Base-by-base conservation (phyloP, 495 filamentous ascomycete species). In the Lasiosphaeria miniovina region DNA sequence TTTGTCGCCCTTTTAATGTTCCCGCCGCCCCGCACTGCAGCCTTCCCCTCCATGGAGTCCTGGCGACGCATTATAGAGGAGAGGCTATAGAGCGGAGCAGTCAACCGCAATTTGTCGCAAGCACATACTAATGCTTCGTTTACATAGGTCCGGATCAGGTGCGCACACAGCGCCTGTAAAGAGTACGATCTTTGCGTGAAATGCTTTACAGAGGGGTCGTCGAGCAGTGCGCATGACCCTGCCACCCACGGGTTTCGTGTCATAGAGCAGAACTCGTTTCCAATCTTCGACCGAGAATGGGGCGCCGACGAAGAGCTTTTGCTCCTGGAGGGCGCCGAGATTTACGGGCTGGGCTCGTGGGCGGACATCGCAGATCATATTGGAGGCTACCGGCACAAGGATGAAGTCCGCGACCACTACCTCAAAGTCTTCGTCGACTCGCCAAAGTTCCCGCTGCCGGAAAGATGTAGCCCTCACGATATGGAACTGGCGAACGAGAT, bases 321-420 rank as follows among this genome's bases (percentile, higher is more conserved):
- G 8, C 77, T 99, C 45, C 76, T 99, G 31, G 95, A 99, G 74
- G 94, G 94, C 14, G 90, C 91, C n/a, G 95, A 99, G 71, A 96
- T 90, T 58, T 99, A 99, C 70, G 94, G 94, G 0, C 77, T 99
- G 50, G 94, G 94, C 6, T 96, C 92, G 5, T 99, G 94, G 94
- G 91, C 91, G 24, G 94, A 99, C 68, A 93, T 99, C 55, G 93
- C 94, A 38, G 93, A 99, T 67, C 94, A 99, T 70, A 97, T 99
- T 59, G 94, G 94, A 14, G 94, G 94, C 15, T 97, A 88, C 65
- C 87, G 94, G 49, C 86, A 84, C 58, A 99, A 96, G 71, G 93
- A 97, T 61, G 94, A 99, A 69, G 95, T 98, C 17, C 82, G 90
- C 36, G 87, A 96, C 58, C 94, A 99, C 65, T 99, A 98, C 66